Percentiles rank a stretch among this genome's conserved stretches.
phyloP scores from a whole-genome alignment of 2,329 filamentous ascomycete species.

The Tolypocladium amazonense region DNA sequence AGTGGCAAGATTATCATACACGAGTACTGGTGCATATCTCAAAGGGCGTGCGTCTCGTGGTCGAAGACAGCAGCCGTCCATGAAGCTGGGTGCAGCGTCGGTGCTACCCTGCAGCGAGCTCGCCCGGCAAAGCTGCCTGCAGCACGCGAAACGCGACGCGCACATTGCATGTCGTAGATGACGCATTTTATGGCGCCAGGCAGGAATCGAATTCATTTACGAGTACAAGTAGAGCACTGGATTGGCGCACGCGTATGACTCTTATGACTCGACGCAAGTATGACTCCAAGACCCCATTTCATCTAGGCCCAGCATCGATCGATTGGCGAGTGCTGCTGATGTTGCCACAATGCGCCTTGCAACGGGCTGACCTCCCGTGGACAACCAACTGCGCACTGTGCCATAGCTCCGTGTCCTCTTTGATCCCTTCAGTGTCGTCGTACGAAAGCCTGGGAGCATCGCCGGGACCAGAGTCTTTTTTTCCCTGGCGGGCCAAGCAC shows the following conservation, averaged over 20 bases:
- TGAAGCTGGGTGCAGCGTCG: too few species aligned
- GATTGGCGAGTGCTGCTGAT: not conserved
- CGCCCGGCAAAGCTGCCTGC: too few species aligned
- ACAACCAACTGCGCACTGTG: not conserved
- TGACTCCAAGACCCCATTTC: not conserved
- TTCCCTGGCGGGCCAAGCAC: not conserved
- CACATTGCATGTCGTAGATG: not conserved
- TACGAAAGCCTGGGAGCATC: not conserved
- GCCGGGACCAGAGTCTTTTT: not conserved
- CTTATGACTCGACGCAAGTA: not conserved
- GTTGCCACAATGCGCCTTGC: not conserved
- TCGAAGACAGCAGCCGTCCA: too few species aligned
- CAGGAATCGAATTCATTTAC: not conserved
- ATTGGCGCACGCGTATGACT: not conserved
- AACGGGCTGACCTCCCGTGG: not conserved
- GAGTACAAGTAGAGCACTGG: not conserved
- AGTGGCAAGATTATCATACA: too few species aligned
- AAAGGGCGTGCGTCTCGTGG: too few species aligned
- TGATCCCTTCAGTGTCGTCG: not conserved
- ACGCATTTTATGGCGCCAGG: not conserved
- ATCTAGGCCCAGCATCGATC: not conserved
- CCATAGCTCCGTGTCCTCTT: not conserved
- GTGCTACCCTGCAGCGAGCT: not conserved
- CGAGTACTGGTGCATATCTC: too few species aligned
- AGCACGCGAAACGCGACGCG: not conserved